These are phyloP conservation scores for Coemansia umbellata DNA, from an alignment of 192 early-diverging fungal species.

Conservation along the genomic window DNA sequence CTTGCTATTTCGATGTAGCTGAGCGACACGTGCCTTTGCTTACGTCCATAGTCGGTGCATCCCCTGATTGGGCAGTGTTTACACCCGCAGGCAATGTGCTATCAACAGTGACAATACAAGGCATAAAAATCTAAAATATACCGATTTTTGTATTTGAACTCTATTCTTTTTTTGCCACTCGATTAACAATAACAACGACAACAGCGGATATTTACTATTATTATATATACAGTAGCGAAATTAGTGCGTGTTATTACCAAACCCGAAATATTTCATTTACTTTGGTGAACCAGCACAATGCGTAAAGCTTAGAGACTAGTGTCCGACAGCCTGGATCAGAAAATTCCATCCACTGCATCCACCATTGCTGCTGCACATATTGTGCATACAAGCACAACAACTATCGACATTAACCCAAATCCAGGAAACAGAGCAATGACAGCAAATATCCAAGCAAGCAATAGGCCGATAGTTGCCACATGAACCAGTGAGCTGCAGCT, in stretches of 20 bases:
- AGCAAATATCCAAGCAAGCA: conserved; percentile 36
- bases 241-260: not conserved
- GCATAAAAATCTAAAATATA: conserved; percentile 16
- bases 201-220: no score
- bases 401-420: conserved; percentile 20
- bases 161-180: no score
- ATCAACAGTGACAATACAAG: conserved; percentile 32
- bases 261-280: no score
- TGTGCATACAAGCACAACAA: conserved; percentile 21
- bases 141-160: not conserved
- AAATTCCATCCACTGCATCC: conserved; percentile 32
- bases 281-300: no score
- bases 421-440: conserved; percentile 32
- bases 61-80: conserved; percentile 32
- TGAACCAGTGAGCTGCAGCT: conserved; percentile 28
- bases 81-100: conserved; percentile 38
- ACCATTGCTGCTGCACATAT: conserved; percentile 25
- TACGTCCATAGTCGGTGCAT: conserved; percentile 16
- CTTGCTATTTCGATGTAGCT: conserved; percentile 43
- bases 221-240: not conserved
- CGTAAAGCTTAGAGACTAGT: no score
- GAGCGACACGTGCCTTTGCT: conserved; percentile 39
- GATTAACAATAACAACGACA: no score
- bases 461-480: conserved; percentile 30
- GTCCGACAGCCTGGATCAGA: no score